These are phyloP conservation scores for Debaryomycetaceae sp. DNA, from an alignment of 1,139 yeast species.

Conservation along the genomic window DNA sequence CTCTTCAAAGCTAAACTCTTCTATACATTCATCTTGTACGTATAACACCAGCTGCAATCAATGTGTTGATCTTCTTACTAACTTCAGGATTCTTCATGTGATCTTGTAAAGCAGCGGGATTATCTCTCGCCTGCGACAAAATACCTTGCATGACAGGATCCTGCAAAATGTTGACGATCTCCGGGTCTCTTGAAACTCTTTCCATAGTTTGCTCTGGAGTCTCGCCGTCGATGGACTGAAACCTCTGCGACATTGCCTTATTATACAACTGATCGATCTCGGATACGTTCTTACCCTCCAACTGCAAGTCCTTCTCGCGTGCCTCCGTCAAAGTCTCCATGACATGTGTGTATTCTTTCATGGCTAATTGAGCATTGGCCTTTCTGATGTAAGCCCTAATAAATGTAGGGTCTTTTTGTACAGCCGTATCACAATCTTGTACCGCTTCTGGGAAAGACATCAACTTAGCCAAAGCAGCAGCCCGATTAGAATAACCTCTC, in stretches of 20 bases:
- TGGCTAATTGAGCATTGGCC: constrained; percentile 90
- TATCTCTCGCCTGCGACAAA: constrained; percentile 87
- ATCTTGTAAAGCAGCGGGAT: constrained; percentile 95
- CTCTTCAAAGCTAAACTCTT: no score
- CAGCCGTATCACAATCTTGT: constrained; percentile 86
- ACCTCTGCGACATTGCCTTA: constrained; percentile 78
- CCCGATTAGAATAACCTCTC: constrained; percentile 96
- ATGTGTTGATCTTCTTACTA: constrained; percentile 78
- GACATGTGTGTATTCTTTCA: constrained; percentile 81
- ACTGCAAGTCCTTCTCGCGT: constrained; percentile 65
- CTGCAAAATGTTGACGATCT: constrained; percentile 82
- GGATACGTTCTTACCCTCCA: constrained; percentile 49
- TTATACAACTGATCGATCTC: constrained; percentile 83
- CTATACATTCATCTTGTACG: constrained; percentile 64
- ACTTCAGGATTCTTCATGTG: constrained; percentile 98
- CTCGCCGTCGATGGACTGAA: constrained; percentile 80
- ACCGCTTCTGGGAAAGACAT: constrained; percentile 98
- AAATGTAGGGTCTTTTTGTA: constrained; percentile 80
- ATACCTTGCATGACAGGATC: constrained; percentile 98
- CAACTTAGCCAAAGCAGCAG: constrained; percentile 91
- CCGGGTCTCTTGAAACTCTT: constrained; percentile 90
- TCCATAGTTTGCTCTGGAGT: constrained; percentile 94
- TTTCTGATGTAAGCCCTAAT: constrained; percentile 95
- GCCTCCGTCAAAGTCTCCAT: constrained; percentile 81
- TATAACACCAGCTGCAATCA: constrained; percentile 96